Conservation (phyloP, 1,139 yeast species). For the Hyphopichia khmerensis region DNA sequence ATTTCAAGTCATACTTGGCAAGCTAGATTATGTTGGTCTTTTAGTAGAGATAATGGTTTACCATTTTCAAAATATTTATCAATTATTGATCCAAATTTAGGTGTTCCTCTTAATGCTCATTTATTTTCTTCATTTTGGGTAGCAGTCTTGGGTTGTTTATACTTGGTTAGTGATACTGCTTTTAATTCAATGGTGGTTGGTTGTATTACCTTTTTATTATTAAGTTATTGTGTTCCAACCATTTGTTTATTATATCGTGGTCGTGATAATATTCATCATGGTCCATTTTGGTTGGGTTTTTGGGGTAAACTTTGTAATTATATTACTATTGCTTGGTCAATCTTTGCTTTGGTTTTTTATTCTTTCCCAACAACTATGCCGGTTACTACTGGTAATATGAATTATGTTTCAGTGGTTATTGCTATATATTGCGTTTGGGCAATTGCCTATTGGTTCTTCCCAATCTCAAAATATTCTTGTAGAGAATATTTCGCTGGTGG, state of each 20-base stretch:
- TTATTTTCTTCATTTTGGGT: constrained; percentile 38
- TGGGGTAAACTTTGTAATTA: constrained; percentile 57
- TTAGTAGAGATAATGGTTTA: constrained; percentile 62
- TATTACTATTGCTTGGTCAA: constrained; percentile 56
- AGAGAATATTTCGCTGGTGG: constrained; percentile 48
- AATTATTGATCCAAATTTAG: constrained; percentile 40
- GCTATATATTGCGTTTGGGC: constrained; percentile 55
- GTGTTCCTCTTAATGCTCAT: constrained; percentile 47
- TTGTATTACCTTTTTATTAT: constrained; percentile 43
- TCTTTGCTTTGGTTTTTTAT: constrained; percentile 61
- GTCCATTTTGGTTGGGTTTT: constrained; percentile 63
- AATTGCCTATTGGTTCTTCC: constrained; percentile 58
- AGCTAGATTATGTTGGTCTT: constrained; percentile 75
- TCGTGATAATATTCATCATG: constrained; percentile 59
- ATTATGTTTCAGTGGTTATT: constrained; percentile 68
- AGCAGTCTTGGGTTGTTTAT: constrained; percentile 41
- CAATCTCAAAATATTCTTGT: constrained; percentile 39
- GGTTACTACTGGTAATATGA: constrained; percentile 61
- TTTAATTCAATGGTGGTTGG: constrained; percentile 48
- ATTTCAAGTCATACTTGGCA: constrained; percentile 77
- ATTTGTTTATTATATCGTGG: constrained; percentile 54
- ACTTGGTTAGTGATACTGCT: constrained; percentile 43
- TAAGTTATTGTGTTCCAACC: constrained; percentile 44
- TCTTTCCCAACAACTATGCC: constrained; percentile 70
- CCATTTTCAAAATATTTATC: constrained; percentile 44